A percentile compares a stretch with the other conserved stretches of the same genome.
Evolutionary conservation across 805 yeast genomes (phyloP).

Genomic region (Nakazawaea ernobii): DNA sequence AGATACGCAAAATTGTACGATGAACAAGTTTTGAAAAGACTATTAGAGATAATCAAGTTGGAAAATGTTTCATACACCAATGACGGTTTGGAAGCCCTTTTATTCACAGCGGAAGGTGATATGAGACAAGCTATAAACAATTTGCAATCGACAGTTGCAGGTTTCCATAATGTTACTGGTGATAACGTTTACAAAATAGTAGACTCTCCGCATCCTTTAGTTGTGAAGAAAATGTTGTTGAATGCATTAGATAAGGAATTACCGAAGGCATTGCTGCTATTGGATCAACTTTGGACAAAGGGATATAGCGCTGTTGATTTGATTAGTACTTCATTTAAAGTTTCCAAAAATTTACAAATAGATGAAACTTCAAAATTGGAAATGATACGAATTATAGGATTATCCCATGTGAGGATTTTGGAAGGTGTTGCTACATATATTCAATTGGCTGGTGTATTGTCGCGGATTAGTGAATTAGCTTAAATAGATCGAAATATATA

Average conservation of each 20-base stretch:
- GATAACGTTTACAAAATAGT: constrained; percentile 93
- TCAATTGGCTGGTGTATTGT: constrained; percentile 79
- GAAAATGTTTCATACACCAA: constrained; percentile 77
- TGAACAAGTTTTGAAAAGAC: constrained; percentile 74
- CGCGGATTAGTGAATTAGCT: constrained; percentile 39
- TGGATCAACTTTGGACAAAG: constrained; percentile 73
- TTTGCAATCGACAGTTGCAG: constrained; percentile 89
- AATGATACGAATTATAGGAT: constrained; percentile 80
- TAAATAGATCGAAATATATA: not conserved
- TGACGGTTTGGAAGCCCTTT: constrained; percentile 88
- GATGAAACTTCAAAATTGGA: constrained; percentile 68
- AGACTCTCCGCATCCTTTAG: constrained; percentile 92
- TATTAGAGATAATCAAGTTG: constrained; percentile 59
- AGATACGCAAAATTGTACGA: constrained; percentile 78
- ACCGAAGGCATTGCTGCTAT: constrained; percentile 58
- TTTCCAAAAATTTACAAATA: constrained; percentile 69
- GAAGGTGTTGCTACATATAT: constrained; percentile 90
- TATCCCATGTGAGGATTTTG: constrained; percentile 83
- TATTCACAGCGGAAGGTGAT: constrained; percentile 96
- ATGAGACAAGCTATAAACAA: constrained; percentile 98
- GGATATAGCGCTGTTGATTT: constrained; percentile 95
- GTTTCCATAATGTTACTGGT: constrained; percentile 86
- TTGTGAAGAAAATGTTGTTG: constrained; percentile 66
- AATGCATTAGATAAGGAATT: constrained; percentile 38
- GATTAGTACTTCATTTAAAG: constrained; percentile 84